Evolutionary conservation across 805 yeast species (phyloP).

Genomic region (Henningerozyma blattae): DNA sequence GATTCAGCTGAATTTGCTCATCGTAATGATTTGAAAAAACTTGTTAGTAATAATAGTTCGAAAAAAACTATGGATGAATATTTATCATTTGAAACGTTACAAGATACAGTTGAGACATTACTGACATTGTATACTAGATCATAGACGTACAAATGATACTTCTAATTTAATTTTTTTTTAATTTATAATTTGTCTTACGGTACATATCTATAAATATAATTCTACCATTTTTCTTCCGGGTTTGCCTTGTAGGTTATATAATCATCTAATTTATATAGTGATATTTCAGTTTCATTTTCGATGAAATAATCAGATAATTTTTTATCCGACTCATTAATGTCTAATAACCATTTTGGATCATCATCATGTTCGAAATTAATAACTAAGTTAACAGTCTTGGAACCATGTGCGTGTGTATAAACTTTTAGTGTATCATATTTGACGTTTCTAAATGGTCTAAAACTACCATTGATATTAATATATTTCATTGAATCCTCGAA

Average conservation of each 20-base stretch:
- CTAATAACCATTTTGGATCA: constrained; percentile 48
- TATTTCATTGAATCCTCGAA: constrained; percentile 37
- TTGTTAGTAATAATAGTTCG: constrained; percentile 3
- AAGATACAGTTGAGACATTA: constrained; percentile 26
- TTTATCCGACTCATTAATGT: constrained; percentile 26
- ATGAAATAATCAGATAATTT: constrained; percentile 41
- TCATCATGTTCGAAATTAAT: constrained; percentile 81
- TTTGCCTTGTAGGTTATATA: constrained; percentile 61
- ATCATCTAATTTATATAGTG: constrained; percentile 59
- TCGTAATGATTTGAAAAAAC: constrained; percentile 14
- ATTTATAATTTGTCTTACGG: too few species aligned
- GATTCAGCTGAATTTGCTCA: constrained; percentile 29
- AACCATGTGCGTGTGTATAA: constrained; percentile 89
- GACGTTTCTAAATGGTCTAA: constrained; percentile 75
- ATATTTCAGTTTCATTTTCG: constrained; percentile 86
- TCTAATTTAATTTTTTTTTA: background rate
- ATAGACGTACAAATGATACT: constrained; percentile 1
- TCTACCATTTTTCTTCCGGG: constrained; percentile 86
- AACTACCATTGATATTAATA: constrained; percentile 47
- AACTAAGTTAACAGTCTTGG: constrained; percentile 85
- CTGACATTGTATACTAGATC: constrained; percentile 23
- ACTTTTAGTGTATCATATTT: constrained; percentile 66
- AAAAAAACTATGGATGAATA: constrained; percentile 3
- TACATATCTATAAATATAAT: too few species aligned
- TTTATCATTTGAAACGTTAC: constrained; percentile 22